Evolutionary conservation across 805 yeast species (phyloP), one percentile per base, ranked within the genome.

Genomic region (Suhomyces canberraensis): DNA sequence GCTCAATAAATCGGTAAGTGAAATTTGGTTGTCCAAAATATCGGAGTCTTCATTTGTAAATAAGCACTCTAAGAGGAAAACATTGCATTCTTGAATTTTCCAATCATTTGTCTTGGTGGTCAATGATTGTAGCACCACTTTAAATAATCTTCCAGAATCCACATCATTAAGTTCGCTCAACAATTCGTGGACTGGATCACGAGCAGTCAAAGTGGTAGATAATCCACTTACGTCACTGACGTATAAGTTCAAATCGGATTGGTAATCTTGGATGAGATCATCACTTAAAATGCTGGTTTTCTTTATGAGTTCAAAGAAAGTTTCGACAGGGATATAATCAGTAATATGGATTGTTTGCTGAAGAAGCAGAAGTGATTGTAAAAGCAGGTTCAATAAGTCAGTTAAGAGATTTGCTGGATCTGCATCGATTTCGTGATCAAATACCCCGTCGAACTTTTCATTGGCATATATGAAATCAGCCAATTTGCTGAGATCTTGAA

Each of bases 161-260:
- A 34, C 31, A 4, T 59, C 62, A 25, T 71, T 65, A 24, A 80
- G 47, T 15, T 77, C 80, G 0, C 74, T 59, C 4, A 85, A 45
- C 22, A 77, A 72, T 19, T 81, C 87, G 18, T 68, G 66, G 1
- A 81, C 63, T 0, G 84, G 72, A 33, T 79, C 83, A 36, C 98
- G 73, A 1, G 81, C 73, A 2, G 73, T 58, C 8, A 60, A 58
- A 1, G 46, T 29, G 0, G 80, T 62, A 0, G 81, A 62, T 21
- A 89, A 68, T 1, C 88, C 96, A 2, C 86, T 70, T 39, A 85
- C 89, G 24, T 78, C 82, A 2, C 89, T 75, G 4, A 87, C 84
- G 55, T 78, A 88, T 3, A 57, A 60, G 50, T 89, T 87, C 51
- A 79, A 74, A 51, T 89, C 90, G 2, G 62, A 66, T 3, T 58